Percentiles rank a stretch among this genome's conserved stretches.
These are phyloP conservation scores for Solanum hybrid DNA, from an alignment of 305 asterid species.

Conservation along the genomic window DNA sequence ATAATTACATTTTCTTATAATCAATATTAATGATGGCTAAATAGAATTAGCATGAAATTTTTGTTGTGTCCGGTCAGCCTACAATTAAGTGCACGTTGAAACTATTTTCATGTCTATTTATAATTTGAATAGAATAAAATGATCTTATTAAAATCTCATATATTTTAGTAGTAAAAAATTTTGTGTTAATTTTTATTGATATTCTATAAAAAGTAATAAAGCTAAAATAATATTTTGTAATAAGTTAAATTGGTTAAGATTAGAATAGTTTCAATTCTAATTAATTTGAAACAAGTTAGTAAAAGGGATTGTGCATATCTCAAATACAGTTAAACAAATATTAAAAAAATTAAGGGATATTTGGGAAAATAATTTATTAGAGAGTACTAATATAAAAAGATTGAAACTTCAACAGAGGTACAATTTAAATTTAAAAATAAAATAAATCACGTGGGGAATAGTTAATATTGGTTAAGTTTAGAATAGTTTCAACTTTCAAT, in stretches of 20 bases:
- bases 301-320: not conserved
- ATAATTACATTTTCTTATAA: not conserved
- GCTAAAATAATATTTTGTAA: no score
- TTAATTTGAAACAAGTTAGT: not conserved
- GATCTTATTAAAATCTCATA: not conserved
- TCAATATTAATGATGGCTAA: no score
- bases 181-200: no score
- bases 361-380: not conserved
- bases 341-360: not conserved
- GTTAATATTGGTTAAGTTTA: not conserved
- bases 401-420: not conserved
- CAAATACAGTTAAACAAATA: not conserved
- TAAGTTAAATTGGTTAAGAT: not conserved
- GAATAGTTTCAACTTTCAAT: not conserved
- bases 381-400: not conserved
- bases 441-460: not conserved
- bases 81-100: not conserved
- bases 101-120: not conserved
- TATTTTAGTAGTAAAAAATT: not conserved
- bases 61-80: not conserved
- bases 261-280: not conserved
- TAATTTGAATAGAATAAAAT: not conserved
- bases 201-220: no score
- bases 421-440: not conserved
- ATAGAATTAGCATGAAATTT: not conserved